These are phyloP conservation scores for Nakataea oryzae DNA, from an alignment of 2,329 filamentous ascomycete species.

Conservation along the genomic window DNA sequence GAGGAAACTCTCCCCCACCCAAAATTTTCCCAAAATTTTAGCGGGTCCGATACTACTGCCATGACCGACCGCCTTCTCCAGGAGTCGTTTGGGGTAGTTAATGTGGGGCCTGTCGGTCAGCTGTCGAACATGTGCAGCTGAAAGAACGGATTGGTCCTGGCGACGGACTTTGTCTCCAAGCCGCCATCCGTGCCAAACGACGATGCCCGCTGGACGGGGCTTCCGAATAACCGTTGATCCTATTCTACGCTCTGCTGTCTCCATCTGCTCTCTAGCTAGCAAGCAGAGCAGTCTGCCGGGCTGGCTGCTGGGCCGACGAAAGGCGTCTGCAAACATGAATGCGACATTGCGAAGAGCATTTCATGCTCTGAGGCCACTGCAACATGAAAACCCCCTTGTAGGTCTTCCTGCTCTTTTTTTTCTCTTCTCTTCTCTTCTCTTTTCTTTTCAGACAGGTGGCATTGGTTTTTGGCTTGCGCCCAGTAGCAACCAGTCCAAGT, in stretches of 20 bases:
- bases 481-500: not conserved
- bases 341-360: constrained; percentile 24
- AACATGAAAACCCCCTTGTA: constrained; percentile 86
- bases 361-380: constrained; percentile 40
- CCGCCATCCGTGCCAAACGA: no score
- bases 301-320: not conserved
- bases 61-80: constrained; percentile 1
- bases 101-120: not conserved
- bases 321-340: constrained; percentile 14
- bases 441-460: not conserved
- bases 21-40: constrained; percentile 6
- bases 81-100: not conserved
- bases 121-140: not conserved
- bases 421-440: not conserved
- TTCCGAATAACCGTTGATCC: no score
- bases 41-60: constrained; percentile 3
- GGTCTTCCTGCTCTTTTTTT: constrained; percentile 10
- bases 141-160: not conserved
- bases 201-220: not conserved
- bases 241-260: not conserved
- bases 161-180: no score
- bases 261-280: not conserved
- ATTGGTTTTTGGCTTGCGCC: no score
- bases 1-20: not conserved
- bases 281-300: not conserved